Conservation (phyloP, 23 red algal genomes). For the Porphyridium purpureum region DNA sequence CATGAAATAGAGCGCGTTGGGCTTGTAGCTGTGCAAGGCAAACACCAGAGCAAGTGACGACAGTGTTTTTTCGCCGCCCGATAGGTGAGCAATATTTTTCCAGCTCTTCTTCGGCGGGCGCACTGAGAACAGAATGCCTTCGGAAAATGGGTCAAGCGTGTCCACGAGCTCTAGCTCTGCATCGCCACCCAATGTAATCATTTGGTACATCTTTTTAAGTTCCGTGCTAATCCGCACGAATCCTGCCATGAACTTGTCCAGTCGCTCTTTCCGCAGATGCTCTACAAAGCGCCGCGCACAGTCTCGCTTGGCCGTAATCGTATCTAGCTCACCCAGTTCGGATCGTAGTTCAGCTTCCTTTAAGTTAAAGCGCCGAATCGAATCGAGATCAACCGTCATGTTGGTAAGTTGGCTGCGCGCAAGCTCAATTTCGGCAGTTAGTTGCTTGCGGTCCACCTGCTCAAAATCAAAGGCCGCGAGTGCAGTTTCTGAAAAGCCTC, state of each 20-base stretch:
- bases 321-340: conserved; percentile 52
- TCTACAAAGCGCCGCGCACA: conserved; percentile 35
- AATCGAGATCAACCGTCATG: too few relatives aligned
- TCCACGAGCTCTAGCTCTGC: conserved; percentile 97
- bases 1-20: conserved; percentile 87
- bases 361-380: too few relatives aligned
- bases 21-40: conserved; percentile 88
- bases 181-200: conserved; percentile 95
- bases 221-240: conserved; percentile 64
- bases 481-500: too few relatives aligned
- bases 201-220: conserved; percentile 97
- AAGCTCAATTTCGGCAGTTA: neutral
- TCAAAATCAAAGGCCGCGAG: neutral
- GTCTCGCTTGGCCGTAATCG: conserved; percentile 49
- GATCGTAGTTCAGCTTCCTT: conserved; percentile 55
- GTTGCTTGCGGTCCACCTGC: neutral
- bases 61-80: conserved; percentile 93
- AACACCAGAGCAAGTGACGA: conserved; percentile 86
- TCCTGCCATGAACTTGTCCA: conserved; percentile 83
- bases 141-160: conserved; percentile 89
- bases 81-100: conserved; percentile 95
- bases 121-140: conserved; percentile 92
- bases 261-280: conserved; percentile 30
- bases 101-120: conserved; percentile 97
- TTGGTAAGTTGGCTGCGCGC: too few relatives aligned